Evolutionary conservation across 495 filamentous ascomycete genomes (phyloP).

Genomic region (Aspergillus avenaceus): DNA sequence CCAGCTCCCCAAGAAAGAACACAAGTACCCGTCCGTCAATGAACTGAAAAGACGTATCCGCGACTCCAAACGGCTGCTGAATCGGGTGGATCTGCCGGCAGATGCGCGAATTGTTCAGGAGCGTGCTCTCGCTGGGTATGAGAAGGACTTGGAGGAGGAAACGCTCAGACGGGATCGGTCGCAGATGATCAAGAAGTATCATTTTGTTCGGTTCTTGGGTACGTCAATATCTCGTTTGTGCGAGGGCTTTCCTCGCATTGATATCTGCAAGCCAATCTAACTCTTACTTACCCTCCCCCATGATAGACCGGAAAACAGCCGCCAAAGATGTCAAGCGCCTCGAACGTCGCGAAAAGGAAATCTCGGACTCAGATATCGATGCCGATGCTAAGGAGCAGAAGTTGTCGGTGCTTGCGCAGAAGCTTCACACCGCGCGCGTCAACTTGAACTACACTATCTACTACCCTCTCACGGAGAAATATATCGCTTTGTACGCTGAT

Average conservation of each 20-base stretch:
- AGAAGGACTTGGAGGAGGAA: conserved; percentile 64
- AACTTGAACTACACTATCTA: conserved; percentile 85
- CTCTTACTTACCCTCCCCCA: not conserved
- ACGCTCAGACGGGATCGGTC: conserved; percentile 59
- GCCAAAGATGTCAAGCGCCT: conserved; percentile 63
- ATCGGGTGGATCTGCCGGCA: conserved; percentile 61
- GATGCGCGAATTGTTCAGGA: conserved; percentile 73
- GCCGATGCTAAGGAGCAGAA: conserved; percentile 43
- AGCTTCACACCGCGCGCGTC: conserved; percentile 68
- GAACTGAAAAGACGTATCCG: conserved; percentile 50
- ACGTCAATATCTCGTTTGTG: conserved; percentile 8
- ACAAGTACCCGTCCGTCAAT: conserved; percentile 44
- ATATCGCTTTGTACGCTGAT: conserved; percentile 70
- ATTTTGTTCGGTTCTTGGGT: conserved; percentile 91
- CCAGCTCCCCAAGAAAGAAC: conserved; percentile 21
- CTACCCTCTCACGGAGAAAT: conserved; percentile 74
- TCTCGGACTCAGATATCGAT: conserved; percentile 18
- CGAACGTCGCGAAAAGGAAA: conserved; percentile 42
- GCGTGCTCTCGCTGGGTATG: conserved; percentile 71
- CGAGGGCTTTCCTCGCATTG: not conserved
- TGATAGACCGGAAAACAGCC: conserved; percentile 81
- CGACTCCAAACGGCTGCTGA: conserved; percentile 55
- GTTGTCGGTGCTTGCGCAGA: conserved; percentile 43
- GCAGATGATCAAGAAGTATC: conserved; percentile 80
- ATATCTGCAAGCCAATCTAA: not conserved